Evolutionary conservation across 306 rosid species (phyloP).

Genomic region (Fragaria ananassa): DNA sequence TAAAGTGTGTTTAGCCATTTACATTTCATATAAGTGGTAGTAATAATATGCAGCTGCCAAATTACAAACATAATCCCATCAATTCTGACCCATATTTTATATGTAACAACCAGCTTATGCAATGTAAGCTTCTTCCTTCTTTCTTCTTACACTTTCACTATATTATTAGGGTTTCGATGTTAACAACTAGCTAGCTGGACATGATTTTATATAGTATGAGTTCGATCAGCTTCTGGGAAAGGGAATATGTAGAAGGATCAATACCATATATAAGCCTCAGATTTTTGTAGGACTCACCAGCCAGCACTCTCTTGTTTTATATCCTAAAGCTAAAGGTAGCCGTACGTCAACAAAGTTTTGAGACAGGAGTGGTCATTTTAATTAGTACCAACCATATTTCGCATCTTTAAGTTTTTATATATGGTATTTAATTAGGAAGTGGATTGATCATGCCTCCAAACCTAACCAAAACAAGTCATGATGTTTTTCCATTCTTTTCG

Average conservation of each 20-base stretch:
- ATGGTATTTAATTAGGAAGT: not conserved
- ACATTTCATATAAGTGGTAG: not conserved
- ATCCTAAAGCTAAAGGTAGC: not conserved
- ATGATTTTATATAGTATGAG: not conserved
- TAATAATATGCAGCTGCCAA: constrained; percentile 8
- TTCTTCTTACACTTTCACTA: not conserved
- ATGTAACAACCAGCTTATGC: not conserved
- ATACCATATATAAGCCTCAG: not conserved
- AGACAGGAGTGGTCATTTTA: not conserved
- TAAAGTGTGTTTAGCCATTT: not conserved
- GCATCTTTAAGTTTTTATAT: not conserved
- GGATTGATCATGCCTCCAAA: not conserved
- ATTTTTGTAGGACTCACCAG: constrained; percentile 9
- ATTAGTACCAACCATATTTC: not conserved
- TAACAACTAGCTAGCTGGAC: not conserved
- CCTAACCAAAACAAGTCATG: not conserved
- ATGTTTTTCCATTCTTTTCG: not conserved
- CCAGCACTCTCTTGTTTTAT: not conserved
- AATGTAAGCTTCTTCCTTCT: constrained; percentile 1
- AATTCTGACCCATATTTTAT: constrained; percentile 2
- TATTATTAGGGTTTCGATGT: not conserved
- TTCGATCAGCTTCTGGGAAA: constrained; percentile 2
- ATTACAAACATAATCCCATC: not conserved
- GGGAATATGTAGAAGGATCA: not conserved
- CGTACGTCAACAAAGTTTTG: not conserved